Evolutionary conservation across 2,329 filamentous ascomycete species (phyloP), one percentile per base, ranked within the genome.

Genomic region (Anthostomella pinea): DNA sequence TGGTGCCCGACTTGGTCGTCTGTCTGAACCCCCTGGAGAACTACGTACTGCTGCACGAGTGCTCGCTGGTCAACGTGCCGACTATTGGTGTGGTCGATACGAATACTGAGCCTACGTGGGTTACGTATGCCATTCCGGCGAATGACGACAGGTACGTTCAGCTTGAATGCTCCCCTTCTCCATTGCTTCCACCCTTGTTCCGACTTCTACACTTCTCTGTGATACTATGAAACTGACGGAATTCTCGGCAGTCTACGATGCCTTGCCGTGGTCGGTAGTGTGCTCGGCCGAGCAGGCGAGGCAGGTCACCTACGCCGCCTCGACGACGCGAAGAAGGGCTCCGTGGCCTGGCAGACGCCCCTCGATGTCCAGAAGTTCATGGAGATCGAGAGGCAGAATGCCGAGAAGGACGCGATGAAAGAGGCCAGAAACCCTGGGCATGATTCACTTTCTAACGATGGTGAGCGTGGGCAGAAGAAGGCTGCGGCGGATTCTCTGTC

Each of bases 41-140:
- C 64, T 87, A 86, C 57, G 81, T 89, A 6, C 61, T 96, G 60
- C 70, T 98, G 56, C 88, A 93, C 64, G 93, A 98, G 70, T 97
- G 93, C 62, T 87, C 85, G 0, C 62, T 89, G 39, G 84, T 87
- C 59, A 87, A 84, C 56, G 86, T 98, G 39, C 93, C 93, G 1
- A 97, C 93, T 0, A 93, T 98, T 55, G 93, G 91, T 30, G 75
- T 98, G 39, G 85, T 97, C 50, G 93, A 98, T 64, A 97, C 93
- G 1, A 86, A 98, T 63, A 83, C 82, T 3, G 86, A 97, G 64
- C 87, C 93, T 1, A 87, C 87, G 1, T 91, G 87, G 79, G 89
- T 97, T 33, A 97, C 93, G 4, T 98, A 98, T 60, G 86, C 87
- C 10, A 96, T 98, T 51, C 93, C 93, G 2, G 88, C 88, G 33